phyloP scores from a whole-genome alignment of 306 rosid species.

The Nissolia schottii region DNA sequence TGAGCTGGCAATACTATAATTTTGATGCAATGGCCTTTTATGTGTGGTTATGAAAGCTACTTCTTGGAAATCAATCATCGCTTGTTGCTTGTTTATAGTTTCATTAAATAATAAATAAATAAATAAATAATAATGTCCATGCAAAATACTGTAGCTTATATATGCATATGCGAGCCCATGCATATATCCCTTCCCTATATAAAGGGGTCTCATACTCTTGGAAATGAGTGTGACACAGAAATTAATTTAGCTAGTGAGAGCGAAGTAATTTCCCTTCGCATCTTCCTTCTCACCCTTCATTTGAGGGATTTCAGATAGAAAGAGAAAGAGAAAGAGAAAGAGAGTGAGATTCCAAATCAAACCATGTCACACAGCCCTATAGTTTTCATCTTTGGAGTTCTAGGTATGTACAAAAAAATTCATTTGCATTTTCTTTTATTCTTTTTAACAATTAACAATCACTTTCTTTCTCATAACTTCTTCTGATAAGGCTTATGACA shows the following conservation, averaged over 20 bases:
- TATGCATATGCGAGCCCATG: constrained; percentile 24
- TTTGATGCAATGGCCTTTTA: constrained; percentile 13
- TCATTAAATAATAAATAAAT: too few species aligned
- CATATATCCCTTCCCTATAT: constrained; percentile 30
- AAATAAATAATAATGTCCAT: constrained; percentile 31
- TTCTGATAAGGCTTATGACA: background rate
- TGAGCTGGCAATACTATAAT: constrained; percentile 27
- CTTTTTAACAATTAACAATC: too few species aligned
- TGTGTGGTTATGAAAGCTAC: constrained; percentile 25
- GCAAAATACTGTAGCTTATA: constrained; percentile 15
- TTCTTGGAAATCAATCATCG: constrained; percentile 21
- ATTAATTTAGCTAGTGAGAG: background rate
- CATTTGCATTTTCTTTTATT: background rate
- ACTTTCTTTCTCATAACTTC: too few species aligned
- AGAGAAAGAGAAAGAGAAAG: background rate
- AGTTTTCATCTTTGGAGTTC: constrained; percentile 56
- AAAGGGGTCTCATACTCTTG: constrained; percentile 15
- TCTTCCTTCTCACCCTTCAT: constrained; percentile 17
- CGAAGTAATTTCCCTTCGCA: background rate
- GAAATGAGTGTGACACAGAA: constrained; percentile 21
- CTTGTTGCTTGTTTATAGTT: constrained; percentile 13
- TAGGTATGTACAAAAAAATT: constrained; percentile 42
- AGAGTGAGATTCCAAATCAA: background rate
- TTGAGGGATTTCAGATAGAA: background rate
- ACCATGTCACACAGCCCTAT: constrained; percentile 39